Percentiles rank a stretch among this genome's conserved stretches.
Evolutionary conservation across 1,284 basidiomycete genomes (phyloP).

Genomic region (Boletus mariae): DNA sequence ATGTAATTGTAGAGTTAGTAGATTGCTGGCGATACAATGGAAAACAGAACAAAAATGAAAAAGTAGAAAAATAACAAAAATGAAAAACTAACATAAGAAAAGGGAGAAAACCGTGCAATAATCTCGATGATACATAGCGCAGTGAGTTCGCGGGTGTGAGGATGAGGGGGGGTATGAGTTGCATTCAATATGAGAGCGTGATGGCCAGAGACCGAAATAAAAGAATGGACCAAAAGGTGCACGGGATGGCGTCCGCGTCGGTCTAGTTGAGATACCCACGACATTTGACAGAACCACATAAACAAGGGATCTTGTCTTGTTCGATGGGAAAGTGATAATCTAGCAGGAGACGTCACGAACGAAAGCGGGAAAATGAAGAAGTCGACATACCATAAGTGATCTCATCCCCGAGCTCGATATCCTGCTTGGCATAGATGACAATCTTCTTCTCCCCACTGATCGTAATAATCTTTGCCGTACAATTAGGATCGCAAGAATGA

Average conservation of each 20-base stretch:
- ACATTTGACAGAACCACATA: constrained; percentile 84
- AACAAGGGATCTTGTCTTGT: constrained; percentile 88
- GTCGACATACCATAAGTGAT: constrained; percentile 79
- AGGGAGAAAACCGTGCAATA: constrained; percentile 18
- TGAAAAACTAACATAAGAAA: neutral
- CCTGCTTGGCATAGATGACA: constrained; percentile 96
- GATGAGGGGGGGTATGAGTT: constrained; percentile 19
- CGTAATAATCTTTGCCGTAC: constrained; percentile 97
- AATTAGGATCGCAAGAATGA: constrained; percentile 96
- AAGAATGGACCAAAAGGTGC: neutral
- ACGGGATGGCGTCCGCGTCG: neutral
- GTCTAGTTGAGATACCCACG: constrained; percentile 83
- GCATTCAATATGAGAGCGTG: constrained; percentile 10
- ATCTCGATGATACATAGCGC: constrained; percentile 27
- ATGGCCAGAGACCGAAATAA: constrained; percentile 8
- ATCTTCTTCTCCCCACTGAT: constrained; percentile 99
- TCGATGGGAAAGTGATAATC: constrained; percentile 94
- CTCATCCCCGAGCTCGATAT: constrained; percentile 91
- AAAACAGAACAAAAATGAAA: constrained; percentile 2
- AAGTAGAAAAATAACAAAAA: constrained; percentile 2
- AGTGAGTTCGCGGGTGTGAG: constrained; percentile 15
- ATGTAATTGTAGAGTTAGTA: constrained; percentile 13
- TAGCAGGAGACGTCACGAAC: constrained; percentile 28
- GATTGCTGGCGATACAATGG: constrained; percentile 17
- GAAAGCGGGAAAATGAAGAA: constrained; percentile 5